Conservation (phyloP, 2,329 filamentous ascomycete genomes). For the Huntiella omanensis region DNA sequence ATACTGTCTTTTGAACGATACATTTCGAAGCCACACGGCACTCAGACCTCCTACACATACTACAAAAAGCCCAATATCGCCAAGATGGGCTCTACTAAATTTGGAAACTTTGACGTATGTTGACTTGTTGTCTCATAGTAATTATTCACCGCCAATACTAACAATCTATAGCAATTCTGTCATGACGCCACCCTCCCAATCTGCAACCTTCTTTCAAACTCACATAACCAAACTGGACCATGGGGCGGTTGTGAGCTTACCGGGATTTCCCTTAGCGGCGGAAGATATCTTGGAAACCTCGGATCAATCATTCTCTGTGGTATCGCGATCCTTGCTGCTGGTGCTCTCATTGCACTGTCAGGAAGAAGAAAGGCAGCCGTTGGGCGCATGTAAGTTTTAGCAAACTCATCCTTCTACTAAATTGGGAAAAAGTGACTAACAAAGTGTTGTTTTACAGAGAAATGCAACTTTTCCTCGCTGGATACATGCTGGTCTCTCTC, state of each 20-base stretch:
- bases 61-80: background rate
- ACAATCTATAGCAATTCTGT: slow-evolving; percentile 49
- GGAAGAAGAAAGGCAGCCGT: slow-evolving; percentile 87
- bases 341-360: slow-evolving; percentile 57
- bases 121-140: background rate
- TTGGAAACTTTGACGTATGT: slow-evolving; percentile 40
- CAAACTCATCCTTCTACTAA: background rate
- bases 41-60: too few species aligned
- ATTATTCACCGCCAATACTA: background rate
- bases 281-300: slow-evolving; percentile 57
- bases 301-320: slow-evolving; percentile 78
- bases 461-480: slow-evolving; percentile 83
- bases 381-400: slow-evolving; percentile 52
- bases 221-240: slow-evolving; percentile 37
- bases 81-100: slow-evolving; percentile 40
- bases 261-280: slow-evolving; percentile 54
- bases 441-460: slow-evolving; percentile 39
- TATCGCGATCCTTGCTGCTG: slow-evolving; percentile 50
- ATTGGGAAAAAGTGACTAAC: slow-evolving; percentile 8
- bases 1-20: too few species aligned
- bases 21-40: too few species aligned
- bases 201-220: slow-evolving; percentile 55
- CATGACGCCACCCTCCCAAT: slow-evolving; percentile 65
- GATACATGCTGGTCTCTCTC: slow-evolving; percentile 73
- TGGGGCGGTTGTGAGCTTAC: slow-evolving; percentile 55